Percentiles rank a stretch among this genome's conserved stretches.
Conservation (phyloP, 1,284 basidiomycete genomes). For the Trichosporon sp. region DNA sequence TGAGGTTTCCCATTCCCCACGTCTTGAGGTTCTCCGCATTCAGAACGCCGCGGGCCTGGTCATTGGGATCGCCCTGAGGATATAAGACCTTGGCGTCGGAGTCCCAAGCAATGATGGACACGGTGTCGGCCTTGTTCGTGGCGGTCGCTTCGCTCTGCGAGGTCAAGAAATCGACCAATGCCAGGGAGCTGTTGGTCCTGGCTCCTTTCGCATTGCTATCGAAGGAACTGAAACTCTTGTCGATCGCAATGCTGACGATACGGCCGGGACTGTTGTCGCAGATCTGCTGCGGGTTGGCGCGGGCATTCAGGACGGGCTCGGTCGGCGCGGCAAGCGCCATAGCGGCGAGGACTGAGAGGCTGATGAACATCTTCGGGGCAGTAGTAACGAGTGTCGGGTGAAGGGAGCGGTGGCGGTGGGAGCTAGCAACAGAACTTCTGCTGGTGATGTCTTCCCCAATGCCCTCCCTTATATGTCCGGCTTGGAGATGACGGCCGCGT, state of each 20-base stretch:
- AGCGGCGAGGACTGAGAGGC: not conserved
- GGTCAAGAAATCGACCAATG: slow-evolving; percentile 1
- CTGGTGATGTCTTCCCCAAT: no score
- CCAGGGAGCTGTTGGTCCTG: slow-evolving; percentile 6
- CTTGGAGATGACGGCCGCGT: no score
- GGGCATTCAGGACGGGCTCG: not conserved
- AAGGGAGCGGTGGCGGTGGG: no score
- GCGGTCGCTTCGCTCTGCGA: not conserved
- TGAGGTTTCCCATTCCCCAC: not conserved
- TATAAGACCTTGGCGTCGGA: not conserved
- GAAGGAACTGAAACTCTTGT: slow-evolving; percentile 5
- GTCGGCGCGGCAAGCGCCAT: not conserved
- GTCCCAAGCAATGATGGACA: not conserved
- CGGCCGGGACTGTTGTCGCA: slow-evolving; percentile 8
- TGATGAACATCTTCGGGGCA: not conserved
- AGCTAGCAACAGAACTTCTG: no score
- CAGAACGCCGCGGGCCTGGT: not conserved
- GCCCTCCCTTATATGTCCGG: no score
- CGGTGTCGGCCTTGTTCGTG: slow-evolving; percentile 6
- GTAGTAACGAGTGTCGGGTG: no score
- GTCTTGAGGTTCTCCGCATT: not conserved
- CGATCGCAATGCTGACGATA: slow-evolving; percentile 2
- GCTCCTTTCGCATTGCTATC: not conserved
- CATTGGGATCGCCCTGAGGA: not conserved
- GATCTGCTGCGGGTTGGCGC: not conserved